Percentiles rank a stretch among this genome's conserved stretches.
Conservation (phyloP, 495 filamentous ascomycete species). For the Parathielavia appendiculata region DNA sequence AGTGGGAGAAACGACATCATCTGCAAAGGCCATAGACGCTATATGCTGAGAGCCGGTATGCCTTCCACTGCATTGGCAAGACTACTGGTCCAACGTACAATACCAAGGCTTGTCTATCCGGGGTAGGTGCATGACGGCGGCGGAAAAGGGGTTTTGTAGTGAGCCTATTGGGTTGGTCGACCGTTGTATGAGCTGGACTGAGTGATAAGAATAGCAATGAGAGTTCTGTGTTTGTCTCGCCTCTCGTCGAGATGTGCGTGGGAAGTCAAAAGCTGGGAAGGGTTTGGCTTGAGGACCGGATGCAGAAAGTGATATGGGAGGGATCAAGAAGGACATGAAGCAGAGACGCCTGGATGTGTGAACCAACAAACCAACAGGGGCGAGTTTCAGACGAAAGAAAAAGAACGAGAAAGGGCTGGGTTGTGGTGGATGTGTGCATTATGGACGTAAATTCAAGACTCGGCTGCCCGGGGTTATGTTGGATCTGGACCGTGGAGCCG, state of each 20-base stretch:
- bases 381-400: background rate
- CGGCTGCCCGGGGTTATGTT: conserved; percentile 1
- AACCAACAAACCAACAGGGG: background rate
- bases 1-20: background rate
- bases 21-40: background rate
- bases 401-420: background rate
- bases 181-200: background rate
- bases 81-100: conserved; percentile 22
- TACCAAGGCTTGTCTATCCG: conserved; percentile 15
- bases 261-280: too few species aligned
- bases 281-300: background rate
- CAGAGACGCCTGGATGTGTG: background rate
- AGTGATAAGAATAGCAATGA: too few species aligned
- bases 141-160: too few species aligned
- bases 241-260: too few species aligned
- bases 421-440: background rate
- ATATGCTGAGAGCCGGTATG: background rate
- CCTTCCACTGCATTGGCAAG: conserved; percentile 8
- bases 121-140: conserved; percentile 15
- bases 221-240: too few species aligned
- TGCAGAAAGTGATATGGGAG: background rate
- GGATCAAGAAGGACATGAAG: background rate
- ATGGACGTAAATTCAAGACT: background rate
- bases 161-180: background rate
- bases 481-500: conserved; percentile 2